These are phyloP conservation scores for Sugiyamaella neomexicana DNA, from an alignment of 1,139 yeast species.

Conservation along the genomic window DNA sequence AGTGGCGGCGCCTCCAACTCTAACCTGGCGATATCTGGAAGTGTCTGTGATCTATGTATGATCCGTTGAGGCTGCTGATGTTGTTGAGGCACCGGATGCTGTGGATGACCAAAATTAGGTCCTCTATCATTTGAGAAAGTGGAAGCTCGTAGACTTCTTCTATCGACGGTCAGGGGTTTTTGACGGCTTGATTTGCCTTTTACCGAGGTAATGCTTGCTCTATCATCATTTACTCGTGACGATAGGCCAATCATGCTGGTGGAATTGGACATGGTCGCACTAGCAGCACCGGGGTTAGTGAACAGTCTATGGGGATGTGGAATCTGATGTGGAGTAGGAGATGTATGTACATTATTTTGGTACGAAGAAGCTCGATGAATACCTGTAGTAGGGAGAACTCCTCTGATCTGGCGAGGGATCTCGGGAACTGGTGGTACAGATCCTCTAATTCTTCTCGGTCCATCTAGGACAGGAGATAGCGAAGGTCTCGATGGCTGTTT, in stretches of 20 bases:
- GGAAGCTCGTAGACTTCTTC: neutral
- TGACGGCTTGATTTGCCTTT: conserved; percentile 3
- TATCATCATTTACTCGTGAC: neutral
- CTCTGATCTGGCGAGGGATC: conserved; percentile 29
- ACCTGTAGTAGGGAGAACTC: neutral
- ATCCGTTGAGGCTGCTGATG: neutral
- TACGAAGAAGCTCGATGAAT: neutral
- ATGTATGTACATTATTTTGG: neutral
- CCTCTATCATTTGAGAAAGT: conserved; percentile 1
- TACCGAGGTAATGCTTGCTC: neutral
- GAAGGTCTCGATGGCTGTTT: conserved; percentile 6
- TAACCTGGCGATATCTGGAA: conserved; percentile 17
- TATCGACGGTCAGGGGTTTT: neutral
- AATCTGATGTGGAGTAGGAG: neutral
- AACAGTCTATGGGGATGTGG: conserved; percentile 9
- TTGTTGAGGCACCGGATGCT: neutral
- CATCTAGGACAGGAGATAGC: conserved; percentile 8
- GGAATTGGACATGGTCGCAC: neutral
- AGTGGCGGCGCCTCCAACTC: neutral
- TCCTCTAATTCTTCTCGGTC: conserved; percentile 5
- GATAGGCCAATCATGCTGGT: conserved; percentile 8
- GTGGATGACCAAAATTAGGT: neutral
- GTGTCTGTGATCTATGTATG: conserved; percentile 16
- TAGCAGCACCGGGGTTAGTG: neutral
- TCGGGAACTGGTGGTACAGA: conserved; percentile 32